Conservation (phyloP, 106 monocot genomes). For the Dendrobium officinale region DNA sequence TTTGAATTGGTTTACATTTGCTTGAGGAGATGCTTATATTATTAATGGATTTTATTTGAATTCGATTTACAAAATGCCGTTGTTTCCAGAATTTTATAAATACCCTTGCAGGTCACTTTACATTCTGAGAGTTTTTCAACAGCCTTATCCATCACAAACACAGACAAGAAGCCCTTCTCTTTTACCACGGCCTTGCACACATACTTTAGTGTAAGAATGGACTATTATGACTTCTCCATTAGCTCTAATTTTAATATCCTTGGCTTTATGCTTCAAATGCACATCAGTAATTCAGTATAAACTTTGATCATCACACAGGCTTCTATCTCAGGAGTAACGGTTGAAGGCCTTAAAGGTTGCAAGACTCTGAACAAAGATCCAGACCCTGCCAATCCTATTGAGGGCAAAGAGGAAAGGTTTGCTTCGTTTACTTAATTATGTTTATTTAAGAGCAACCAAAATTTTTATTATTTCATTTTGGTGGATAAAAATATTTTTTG, state of each 20-base stretch:
- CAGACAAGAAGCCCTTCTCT: slow-evolving; percentile 76
- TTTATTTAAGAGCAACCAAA: background rate
- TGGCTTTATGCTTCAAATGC: slow-evolving; percentile 4
- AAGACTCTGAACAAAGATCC: slow-evolving; percentile 90
- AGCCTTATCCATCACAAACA: slow-evolving; percentile 55
- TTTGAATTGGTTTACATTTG: background rate
- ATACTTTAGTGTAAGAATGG: slow-evolving; percentile 73
- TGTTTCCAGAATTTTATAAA: background rate
- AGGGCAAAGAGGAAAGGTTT: slow-evolving; percentile 81
- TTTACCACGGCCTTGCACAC: slow-evolving; percentile 87
- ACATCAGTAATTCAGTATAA: background rate
- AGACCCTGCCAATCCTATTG: slow-evolving; percentile 82
- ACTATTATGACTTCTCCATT: background rate
- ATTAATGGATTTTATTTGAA: background rate
- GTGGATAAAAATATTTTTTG: background rate
- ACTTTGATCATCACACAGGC: slow-evolving; percentile 44
- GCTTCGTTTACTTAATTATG: background rate
- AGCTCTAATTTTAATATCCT: background rate
- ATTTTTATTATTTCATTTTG: background rate
- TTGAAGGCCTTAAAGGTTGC: slow-evolving; percentile 86
- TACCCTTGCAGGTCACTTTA: slow-evolving; percentile 43
- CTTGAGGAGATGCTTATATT: background rate
- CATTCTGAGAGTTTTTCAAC: slow-evolving; percentile 54
- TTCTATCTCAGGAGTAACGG: slow-evolving; percentile 50
- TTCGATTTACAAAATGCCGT: background rate